phyloP scores from a whole-genome alignment of 1,284 basidiomycete genomes.

The Trametes pubescens region DNA sequence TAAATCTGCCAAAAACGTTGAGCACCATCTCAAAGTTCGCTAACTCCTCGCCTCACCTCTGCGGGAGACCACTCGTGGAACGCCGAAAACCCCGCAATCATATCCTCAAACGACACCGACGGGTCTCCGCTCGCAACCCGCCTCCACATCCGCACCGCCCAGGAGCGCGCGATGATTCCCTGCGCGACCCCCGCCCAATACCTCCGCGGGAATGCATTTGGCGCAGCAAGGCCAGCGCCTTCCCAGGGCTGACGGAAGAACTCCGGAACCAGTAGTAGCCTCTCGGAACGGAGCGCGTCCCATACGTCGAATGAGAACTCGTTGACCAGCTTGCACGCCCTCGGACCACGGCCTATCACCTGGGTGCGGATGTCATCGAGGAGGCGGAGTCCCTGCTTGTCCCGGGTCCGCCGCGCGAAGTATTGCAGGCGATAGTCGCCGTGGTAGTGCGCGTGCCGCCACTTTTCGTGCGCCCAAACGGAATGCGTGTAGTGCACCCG shows the following conservation, averaged over 20 bases:
- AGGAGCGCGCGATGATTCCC: slow-evolving; percentile 53
- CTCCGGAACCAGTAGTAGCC: slow-evolving; percentile 44
- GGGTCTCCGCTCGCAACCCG: slow-evolving; percentile 35
- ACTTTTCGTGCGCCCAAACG: slow-evolving; percentile 46
- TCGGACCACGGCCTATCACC: slow-evolving; percentile 47
- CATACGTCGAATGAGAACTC: slow-evolving; percentile 58
- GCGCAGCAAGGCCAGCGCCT: slow-evolving; percentile 29
- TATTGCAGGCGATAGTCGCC: slow-evolving; percentile 58
- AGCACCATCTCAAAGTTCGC: neutral
- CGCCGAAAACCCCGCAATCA: slow-evolving; percentile 58
- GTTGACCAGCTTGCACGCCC: slow-evolving; percentile 47
- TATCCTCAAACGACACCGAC: slow-evolving; percentile 53
- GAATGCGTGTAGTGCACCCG: slow-evolving; percentile 54
- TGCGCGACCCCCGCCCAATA: slow-evolving; percentile 61
- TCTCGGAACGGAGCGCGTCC: slow-evolving; percentile 56
- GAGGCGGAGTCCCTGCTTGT: slow-evolving; percentile 49
- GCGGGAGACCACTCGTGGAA: slow-evolving; percentile 58
- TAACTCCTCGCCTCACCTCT: slow-evolving; percentile 46
- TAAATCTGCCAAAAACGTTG: neutral
- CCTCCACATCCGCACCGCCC: slow-evolving; percentile 55
- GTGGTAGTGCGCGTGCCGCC: slow-evolving; percentile 40
- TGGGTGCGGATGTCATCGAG: slow-evolving; percentile 51
- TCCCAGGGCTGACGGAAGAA: slow-evolving; percentile 38
- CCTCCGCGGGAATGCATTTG: slow-evolving; percentile 52
- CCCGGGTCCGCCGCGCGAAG: slow-evolving; percentile 51